Base-by-base conservation (phyloP, 2,329 filamentous ascomycete species). In the Piedraia hortae region DNA sequence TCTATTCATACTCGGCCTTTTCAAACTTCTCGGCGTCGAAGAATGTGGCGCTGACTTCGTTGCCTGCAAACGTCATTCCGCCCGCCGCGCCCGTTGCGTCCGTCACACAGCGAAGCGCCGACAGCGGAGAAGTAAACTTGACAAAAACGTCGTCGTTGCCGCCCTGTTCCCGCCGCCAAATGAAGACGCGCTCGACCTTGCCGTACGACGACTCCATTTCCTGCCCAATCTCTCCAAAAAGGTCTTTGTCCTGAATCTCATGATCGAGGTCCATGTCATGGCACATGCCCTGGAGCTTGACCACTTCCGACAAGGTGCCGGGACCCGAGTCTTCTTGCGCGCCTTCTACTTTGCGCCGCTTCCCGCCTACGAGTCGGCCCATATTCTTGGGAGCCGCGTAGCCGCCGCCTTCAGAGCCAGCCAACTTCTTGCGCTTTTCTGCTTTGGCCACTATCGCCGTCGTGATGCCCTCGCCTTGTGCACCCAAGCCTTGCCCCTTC, bases 211-310 rank as follows among this genome's bases (percentile, higher is more conserved):
- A 64, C 21, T 67, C 68, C 44, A 88, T 91, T 41, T 89, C 75
- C 38, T 91, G 75, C 4, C 85, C 85, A 44, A 97, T 91, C 43
- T 91, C 80, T 48, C 93, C 82, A 34, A 82, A 68, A 22, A 97
- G 50, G 24, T 57, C 56, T 15, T 62, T 56, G 11, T 22, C 20
- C 27, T 67, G 61, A 21, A 90, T 62, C 43, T 91, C 82, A n/a
- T 54, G 56, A 26, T 69, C 60, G 19, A 90, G 48, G 39, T 90
- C 59, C 54, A 93, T 66, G 4, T 70, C 73, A 29, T 85, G 66
- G 1, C 93, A 58, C 73, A 93, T 91, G 21, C 74, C 68, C 23
- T 60, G 58, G 10, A 91, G 49, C 20, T 88, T 65, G 22, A 93
- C 61, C 10, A 93, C 82, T 30, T 72, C 62, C 27, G 68, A 77